phyloP scores from a whole-genome alignment of 2,329 filamentous ascomycete species.

The Ampelomyces quisqualis region DNA sequence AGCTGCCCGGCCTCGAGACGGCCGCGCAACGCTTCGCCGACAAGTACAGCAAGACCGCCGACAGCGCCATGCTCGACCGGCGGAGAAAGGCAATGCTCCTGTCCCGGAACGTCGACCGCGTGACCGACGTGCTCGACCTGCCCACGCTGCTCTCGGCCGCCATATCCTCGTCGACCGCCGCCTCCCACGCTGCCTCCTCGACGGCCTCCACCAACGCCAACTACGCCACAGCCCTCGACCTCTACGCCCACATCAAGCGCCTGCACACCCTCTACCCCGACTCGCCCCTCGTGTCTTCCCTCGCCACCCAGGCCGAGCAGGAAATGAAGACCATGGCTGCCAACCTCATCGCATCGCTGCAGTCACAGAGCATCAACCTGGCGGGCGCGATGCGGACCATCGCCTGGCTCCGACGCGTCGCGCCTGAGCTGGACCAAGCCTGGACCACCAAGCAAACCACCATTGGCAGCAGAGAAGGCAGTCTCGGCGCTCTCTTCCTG shows the following conservation, averaged over 20 bases:
- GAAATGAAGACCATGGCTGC: conserved; percentile 87
- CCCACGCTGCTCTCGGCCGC: conserved; percentile 82
- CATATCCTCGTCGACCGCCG: conserved; percentile 59
- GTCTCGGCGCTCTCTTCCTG: conserved; percentile 80
- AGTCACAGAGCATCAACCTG: conserved; percentile 77
- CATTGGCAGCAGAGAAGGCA: conserved; percentile 56
- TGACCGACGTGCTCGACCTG: conserved; percentile 88
- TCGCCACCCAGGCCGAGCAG: conserved; percentile 75
- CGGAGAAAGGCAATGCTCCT: conserved; percentile 80
- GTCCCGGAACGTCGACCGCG: conserved; percentile 80
- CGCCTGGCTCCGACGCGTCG: conserved; percentile 83
- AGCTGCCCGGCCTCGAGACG: conserved; percentile 76
- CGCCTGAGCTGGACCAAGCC: conserved; percentile 69
- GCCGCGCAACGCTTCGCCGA: conserved; percentile 78
- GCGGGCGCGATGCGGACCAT: conserved; percentile 88
- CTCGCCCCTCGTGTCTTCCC: conserved; percentile 71
- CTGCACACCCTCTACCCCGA: conserved; percentile 79
- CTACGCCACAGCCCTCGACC: conserved; percentile 85
- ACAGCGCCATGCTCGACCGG: conserved; percentile 63
- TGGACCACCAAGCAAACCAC: conserved; percentile 33
- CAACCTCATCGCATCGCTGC: conserved; percentile 76
- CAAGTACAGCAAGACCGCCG: conserved; percentile 74
- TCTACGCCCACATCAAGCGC: conserved; percentile 90
- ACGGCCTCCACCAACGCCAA: conserved; percentile 58
- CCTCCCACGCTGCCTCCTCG: conserved; percentile 44